These are phyloP conservation scores for Middelhovenomyces tepae DNA, from an alignment of 805 yeast genomes.

Conservation along the genomic window DNA sequence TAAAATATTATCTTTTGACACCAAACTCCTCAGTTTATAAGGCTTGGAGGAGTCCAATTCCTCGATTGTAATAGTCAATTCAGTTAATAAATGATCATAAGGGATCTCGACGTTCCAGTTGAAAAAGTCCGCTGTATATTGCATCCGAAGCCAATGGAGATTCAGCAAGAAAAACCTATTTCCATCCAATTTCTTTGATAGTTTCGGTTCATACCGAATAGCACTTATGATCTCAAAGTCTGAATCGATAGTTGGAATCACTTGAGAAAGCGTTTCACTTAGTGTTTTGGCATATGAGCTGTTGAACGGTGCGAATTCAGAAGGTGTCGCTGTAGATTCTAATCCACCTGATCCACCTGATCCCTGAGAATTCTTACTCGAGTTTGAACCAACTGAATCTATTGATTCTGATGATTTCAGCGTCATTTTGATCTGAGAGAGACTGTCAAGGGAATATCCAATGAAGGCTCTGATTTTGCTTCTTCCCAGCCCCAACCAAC, in stretches of 20 bases:
- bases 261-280: conserved; percentile 2
- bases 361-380: too few species aligned
- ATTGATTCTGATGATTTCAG: too few species aligned
- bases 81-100: conserved; percentile 33
- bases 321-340: too few species aligned
- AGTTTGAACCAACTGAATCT: too few species aligned
- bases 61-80: conserved; percentile 32
- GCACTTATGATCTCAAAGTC: conserved; percentile 59
- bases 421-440: too few species aligned
- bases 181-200: conserved; percentile 28
- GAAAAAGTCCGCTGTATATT: conserved; percentile 47
- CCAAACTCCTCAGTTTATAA: conserved; percentile 41
- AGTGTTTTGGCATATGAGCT: conserved; percentile 2
- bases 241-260: conserved; percentile 8
- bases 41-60: conserved; percentile 22
- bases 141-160: conserved; percentile 55
- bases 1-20: conserved; percentile 31
- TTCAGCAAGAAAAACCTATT: conserved; percentile 50
- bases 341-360: too few species aligned
- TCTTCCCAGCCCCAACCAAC: too few species aligned
- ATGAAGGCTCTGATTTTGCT: too few species aligned
- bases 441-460: too few species aligned
- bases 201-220: conserved; percentile 63
- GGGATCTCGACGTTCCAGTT: conserved; percentile 38
- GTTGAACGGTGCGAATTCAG: conserved; percentile 7